These are phyloP conservation scores for Claviceps pazoutovae DNA, from an alignment of 2,329 filamentous ascomycete genomes.

Conservation along the genomic window DNA sequence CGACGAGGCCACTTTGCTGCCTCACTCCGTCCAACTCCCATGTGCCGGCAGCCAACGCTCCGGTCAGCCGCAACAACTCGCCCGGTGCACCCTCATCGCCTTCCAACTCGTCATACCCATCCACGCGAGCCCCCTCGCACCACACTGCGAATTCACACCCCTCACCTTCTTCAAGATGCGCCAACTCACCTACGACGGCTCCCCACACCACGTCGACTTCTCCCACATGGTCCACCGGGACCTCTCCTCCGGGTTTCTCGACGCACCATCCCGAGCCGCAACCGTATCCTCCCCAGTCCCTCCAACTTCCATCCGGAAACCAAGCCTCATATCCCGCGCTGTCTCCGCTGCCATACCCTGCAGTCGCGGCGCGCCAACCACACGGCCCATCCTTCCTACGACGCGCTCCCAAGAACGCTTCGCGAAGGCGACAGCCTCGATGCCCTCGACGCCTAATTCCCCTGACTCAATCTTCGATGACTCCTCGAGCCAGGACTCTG, in stretches of 20 bases:
- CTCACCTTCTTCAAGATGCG: constrained; percentile 52
- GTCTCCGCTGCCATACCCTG: neutral
- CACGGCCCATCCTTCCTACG: no score
- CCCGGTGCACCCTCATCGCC: constrained; percentile 27
- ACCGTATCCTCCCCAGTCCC: no score
- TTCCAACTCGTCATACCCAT: constrained; percentile 50
- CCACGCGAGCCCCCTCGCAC: constrained; percentile 36
- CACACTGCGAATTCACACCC: constrained; percentile 44
- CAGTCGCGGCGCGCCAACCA: no score
- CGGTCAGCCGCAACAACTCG: neutral
- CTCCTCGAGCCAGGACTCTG: constrained; percentile 4
- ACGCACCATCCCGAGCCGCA: constrained; percentile 4
- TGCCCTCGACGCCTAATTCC: no score
- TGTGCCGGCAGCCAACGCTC: constrained; percentile 12
- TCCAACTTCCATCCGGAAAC: no score
- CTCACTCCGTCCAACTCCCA: constrained; percentile 28
- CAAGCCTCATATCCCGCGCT: no score
- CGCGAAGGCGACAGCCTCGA: no score
- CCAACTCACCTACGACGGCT: constrained; percentile 43
- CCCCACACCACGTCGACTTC: constrained; percentile 41
- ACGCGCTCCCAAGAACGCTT: no score
- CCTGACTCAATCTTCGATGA: no score
- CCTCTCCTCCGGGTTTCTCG: constrained; percentile 25
- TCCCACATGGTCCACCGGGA: constrained; percentile 46
- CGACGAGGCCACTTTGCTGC: constrained; percentile 30